phyloP scores from a whole-genome alignment of 164 flowering plant genomes.

The Nelumbo lutea region DNA sequence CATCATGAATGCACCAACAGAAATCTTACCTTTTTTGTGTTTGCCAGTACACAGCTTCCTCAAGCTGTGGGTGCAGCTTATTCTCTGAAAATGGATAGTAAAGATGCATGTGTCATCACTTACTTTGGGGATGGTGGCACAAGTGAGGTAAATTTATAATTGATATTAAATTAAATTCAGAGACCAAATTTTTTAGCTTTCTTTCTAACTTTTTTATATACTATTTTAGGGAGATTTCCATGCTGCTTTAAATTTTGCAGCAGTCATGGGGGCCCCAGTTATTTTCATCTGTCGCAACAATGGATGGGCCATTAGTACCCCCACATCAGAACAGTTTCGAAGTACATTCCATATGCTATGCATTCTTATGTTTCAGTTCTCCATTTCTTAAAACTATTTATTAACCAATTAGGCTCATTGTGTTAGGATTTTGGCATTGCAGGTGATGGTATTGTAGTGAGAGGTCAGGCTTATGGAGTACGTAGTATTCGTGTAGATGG shows the following conservation, averaged over 20 bases:
- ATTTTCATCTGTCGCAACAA: slow-evolving; percentile 92
- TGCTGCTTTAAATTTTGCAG: slow-evolving; percentile 91
- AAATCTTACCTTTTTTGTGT: not conserved
- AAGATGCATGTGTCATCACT: slow-evolving; percentile 57
- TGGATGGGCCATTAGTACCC: slow-evolving; percentile 98
- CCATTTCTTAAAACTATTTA: not conserved
- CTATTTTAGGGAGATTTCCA: slow-evolving; percentile 91
- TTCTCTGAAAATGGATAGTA: slow-evolving; percentile 65
- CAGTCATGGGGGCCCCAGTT: slow-evolving; percentile 84
- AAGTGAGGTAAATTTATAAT: slow-evolving; percentile 47
- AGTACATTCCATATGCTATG: slow-evolving; percentile 31
- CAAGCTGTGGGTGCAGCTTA: slow-evolving; percentile 83
- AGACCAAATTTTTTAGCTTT: not conserved
- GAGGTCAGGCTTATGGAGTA: slow-evolving; percentile 82
- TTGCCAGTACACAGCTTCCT: slow-evolving; percentile 56
- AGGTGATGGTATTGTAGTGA: slow-evolving; percentile 88
- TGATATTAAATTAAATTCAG: not conserved
- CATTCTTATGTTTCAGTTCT: not conserved
- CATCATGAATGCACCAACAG: not conserved
- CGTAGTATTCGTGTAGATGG: slow-evolving; percentile 88
- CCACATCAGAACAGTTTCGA: slow-evolving; percentile 84
- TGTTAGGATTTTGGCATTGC: slow-evolving; percentile 10
- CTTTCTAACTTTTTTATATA: slow-evolving; percentile 18
- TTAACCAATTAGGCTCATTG: not conserved
- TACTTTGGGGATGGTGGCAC: slow-evolving; percentile 66